Evolutionary conservation across 2,329 filamentous ascomycete species (phyloP).

Genomic region (Bertia moriformis): DNA sequence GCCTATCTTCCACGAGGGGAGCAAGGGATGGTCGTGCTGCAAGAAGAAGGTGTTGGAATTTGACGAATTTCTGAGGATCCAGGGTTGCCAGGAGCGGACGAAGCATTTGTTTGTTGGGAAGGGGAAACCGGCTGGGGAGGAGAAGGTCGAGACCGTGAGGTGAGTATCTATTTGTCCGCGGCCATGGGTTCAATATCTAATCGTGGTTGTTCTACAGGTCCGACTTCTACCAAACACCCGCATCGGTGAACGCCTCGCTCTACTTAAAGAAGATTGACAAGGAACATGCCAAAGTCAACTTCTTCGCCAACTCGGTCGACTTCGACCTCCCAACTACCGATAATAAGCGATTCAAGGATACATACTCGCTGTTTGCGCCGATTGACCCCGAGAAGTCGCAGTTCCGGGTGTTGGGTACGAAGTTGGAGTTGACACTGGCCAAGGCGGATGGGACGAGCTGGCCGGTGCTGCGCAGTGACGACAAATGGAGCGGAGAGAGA

Average conservation of each 20-base stretch:
- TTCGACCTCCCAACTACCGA: slow-evolving; percentile 81
- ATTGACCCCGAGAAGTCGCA: slow-evolving; percentile 65
- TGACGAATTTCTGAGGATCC: slow-evolving; percentile 92
- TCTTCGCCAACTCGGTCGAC: slow-evolving; percentile 45
- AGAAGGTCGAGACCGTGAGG: slow-evolving; percentile 66
- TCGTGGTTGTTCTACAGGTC: slow-evolving; percentile 29
- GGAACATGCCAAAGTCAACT: slow-evolving; percentile 57
- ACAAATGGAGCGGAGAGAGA: slow-evolving; percentile 57
- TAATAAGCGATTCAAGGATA: slow-evolving; percentile 64
- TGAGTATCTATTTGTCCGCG: slow-evolving; percentile 19
- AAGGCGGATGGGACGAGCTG: slow-evolving; percentile 66
- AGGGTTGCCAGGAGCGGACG: slow-evolving; percentile 71
- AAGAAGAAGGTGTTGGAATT: slow-evolving; percentile 92
- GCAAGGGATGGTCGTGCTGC: slow-evolving; percentile 95
- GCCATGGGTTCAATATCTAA: not conserved
- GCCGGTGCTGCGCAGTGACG: slow-evolving; percentile 72
- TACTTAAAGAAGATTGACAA: slow-evolving; percentile 97
- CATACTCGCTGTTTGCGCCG: slow-evolving; percentile 59
- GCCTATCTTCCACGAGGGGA: slow-evolving; percentile 93
- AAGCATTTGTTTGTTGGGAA: slow-evolving; percentile 75
- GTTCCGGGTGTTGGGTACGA: slow-evolving; percentile 75
- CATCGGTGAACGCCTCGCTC: slow-evolving; percentile 73
- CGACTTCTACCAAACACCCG: slow-evolving; percentile 89
- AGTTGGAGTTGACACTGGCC: slow-evolving; percentile 65
- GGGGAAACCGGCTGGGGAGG: slow-evolving; percentile 38